phyloP scores from a whole-genome alignment of 2,329 filamentous ascomycete species.

The Exophiala aquamarina region DNA sequence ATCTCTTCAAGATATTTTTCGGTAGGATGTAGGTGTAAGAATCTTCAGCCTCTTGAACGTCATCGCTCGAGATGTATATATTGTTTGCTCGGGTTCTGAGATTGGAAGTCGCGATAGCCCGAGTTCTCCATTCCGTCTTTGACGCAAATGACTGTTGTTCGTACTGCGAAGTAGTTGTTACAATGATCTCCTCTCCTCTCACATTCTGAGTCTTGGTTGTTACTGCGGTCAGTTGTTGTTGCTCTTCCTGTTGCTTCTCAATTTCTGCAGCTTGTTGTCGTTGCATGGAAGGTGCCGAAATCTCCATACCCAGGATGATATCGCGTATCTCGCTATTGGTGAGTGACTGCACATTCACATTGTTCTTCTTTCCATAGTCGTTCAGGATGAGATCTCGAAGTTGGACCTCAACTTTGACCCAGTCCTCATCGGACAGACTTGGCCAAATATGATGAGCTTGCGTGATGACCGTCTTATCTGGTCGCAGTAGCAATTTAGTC shows the following conservation, averaged over 20 bases:
- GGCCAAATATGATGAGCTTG: constrained; percentile 99
- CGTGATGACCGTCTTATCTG: constrained; percentile 97
- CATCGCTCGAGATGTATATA: constrained; percentile 96
- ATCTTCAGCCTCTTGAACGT: constrained; percentile 80
- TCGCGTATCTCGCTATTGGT: constrained; percentile 97
- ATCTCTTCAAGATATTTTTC: constrained; percentile 96
- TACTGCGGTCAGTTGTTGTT: constrained; percentile 92
- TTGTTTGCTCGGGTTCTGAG: constrained; percentile 92
- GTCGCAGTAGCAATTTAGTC: constrained; percentile 90
- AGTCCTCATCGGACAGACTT: constrained; percentile 87
- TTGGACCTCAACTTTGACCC: constrained; percentile 99
- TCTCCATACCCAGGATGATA: constrained; percentile 99
- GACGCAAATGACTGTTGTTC: constrained; percentile 97
- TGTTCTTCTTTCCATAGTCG: constrained; percentile 99
- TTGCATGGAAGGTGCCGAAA: constrained; percentile 95
- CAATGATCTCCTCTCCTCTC: constrained; percentile 95
- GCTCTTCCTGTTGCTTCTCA: constrained; percentile 97
- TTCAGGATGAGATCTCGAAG: constrained; percentile 94
- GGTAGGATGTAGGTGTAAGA: constrained; percentile 96
- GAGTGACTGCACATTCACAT: constrained; percentile 95
- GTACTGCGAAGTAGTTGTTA: constrained; percentile 96
- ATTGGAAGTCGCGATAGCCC: constrained; percentile 95
- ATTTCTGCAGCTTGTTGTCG: constrained; percentile 97
- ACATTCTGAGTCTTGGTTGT: constrained; percentile 98
- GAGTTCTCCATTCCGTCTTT: constrained; percentile 97